Conservation (phyloP, 2,329 filamentous ascomycete species). For the Paraphoma chrysanthemicola region DNA sequence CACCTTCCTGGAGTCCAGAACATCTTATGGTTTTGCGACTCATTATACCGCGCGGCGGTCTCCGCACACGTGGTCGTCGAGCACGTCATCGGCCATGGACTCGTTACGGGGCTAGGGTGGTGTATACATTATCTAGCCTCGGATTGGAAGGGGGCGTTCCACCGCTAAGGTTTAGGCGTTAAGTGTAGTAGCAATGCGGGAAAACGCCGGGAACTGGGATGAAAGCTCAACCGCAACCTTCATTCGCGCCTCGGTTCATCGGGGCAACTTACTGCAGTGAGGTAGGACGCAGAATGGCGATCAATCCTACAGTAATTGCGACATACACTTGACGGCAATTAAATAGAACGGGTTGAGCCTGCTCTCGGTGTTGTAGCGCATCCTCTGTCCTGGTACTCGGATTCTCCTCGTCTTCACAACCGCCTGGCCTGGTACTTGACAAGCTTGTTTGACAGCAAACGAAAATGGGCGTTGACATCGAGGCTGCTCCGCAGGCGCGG, state of each 20-base stretch:
- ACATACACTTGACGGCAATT: slow-evolving; percentile 15
- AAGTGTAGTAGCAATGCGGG: too few relatives aligned
- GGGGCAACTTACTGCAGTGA: slow-evolving; percentile 20
- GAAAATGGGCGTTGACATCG: slow-evolving; percentile 35
- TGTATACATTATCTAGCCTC: not conserved
- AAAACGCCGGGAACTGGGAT: not conserved
- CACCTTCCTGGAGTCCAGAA: not conserved
- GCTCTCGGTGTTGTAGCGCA: not conserved
- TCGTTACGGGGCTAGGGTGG: slow-evolving; percentile 5
- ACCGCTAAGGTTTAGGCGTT: not conserved
- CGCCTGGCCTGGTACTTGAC: not conserved
- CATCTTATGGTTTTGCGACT: slow-evolving; percentile 7
- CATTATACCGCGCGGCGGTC: not conserved
- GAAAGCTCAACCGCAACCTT: not conserved
- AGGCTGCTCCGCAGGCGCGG: slow-evolving; percentile 20
- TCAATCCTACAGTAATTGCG: slow-evolving; percentile 24
- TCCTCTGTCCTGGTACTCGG: not conserved
- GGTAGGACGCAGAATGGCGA: slow-evolving; percentile 20
- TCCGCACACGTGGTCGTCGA: slow-evolving; percentile 2
- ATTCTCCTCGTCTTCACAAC: not conserved
- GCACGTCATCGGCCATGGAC: slow-evolving; percentile 31
- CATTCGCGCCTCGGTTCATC: slow-evolving; percentile 10
- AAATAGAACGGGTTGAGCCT: slow-evolving; percentile 1
- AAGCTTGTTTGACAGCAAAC: not conserved
- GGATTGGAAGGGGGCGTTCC: not conserved